Evolutionary conservation across 2,329 filamentous ascomycete genomes (phyloP).

Genomic region (Verticillium longisporum): DNA sequence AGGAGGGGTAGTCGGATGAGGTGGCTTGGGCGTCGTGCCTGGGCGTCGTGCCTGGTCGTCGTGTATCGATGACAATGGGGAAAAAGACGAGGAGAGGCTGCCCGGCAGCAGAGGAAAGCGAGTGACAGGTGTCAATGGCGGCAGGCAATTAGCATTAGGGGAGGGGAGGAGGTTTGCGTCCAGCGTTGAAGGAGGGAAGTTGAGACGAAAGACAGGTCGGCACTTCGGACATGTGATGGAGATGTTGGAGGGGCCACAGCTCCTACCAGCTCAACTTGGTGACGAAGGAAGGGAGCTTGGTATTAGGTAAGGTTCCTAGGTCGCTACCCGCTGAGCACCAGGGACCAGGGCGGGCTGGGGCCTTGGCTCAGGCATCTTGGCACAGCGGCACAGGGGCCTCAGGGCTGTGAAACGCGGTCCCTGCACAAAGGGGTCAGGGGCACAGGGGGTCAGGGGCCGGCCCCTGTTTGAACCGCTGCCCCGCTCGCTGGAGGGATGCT

Average conservation of each 20-base stretch:
- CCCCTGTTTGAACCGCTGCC: conserved; percentile 3
- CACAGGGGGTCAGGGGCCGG: background rate
- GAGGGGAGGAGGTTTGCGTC: background rate
- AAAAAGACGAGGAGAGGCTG: background rate
- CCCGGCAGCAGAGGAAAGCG: background rate
- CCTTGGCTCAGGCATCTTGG: no score
- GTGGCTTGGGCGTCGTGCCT: conserved; percentile 17
- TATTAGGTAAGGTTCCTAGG: no score
- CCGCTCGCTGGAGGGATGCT: background rate
- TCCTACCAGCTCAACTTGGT: no score
- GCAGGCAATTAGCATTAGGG: background rate
- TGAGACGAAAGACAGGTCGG: background rate
- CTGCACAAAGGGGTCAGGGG: background rate
- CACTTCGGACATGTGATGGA: background rate
- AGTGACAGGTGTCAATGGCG: background rate
- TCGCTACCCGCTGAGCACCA: no score
- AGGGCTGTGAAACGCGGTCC: conserved; percentile 1
- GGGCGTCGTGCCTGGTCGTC: background rate
- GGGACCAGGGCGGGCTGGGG: no score
- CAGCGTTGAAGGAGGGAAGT: background rate
- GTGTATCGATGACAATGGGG: background rate
- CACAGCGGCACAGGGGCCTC: no score
- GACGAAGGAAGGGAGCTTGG: background rate
- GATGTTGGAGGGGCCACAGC: background rate
- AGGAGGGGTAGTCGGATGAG: background rate